A percentile compares a stretch with the other conserved stretches of the same genome.
Conservation (phyloP, 1,139 yeast genomes). For the Pichia inconspicua region DNA sequence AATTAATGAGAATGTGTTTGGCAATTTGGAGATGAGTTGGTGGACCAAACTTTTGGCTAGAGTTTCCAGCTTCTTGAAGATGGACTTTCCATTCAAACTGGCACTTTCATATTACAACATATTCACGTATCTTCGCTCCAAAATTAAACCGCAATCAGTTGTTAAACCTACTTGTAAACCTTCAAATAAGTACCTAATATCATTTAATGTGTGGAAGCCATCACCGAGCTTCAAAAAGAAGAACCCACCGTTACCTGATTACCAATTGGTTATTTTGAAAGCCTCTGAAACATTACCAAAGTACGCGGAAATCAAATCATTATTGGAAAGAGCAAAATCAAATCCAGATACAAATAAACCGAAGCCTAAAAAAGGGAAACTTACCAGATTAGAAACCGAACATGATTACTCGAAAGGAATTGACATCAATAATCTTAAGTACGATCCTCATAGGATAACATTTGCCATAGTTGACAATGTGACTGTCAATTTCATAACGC, state of each 20-base stretch:
- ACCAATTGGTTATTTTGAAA: conserved; percentile 55
- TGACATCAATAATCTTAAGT: conserved; percentile 29
- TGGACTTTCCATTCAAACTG: conserved; percentile 12
- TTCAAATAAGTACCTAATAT: conserved; percentile 19
- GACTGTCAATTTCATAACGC: conserved; percentile 54
- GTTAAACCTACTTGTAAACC: background rate
- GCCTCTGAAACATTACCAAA: conserved; percentile 49
- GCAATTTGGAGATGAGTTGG: conserved; percentile 9
- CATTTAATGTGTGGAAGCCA: conserved; percentile 84
- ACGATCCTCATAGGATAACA: conserved; percentile 32
- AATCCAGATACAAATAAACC: conserved; percentile 8
- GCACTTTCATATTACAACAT: conserved; percentile 15
- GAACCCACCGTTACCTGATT: conserved; percentile 66
- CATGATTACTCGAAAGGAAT: conserved; percentile 16
- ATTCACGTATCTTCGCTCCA: conserved; percentile 14
- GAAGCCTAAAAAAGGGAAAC: conserved; percentile 18
- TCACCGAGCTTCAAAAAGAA: conserved; percentile 60
- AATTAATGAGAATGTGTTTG: conserved; percentile 1
- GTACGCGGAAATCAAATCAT: conserved; percentile 31
- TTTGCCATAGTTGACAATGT: conserved; percentile 70
- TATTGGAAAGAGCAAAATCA: conserved; percentile 28
- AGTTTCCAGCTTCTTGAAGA: conserved; percentile 7
- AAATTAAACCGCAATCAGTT: conserved; percentile 8
- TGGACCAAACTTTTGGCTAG: conserved; percentile 11
- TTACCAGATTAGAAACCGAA: conserved; percentile 24